Evolutionary conservation across 1,284 basidiomycete genomes (phyloP), one percentile per base, ranked within the genome.

Genomic region (Vanrija sp.): DNA sequence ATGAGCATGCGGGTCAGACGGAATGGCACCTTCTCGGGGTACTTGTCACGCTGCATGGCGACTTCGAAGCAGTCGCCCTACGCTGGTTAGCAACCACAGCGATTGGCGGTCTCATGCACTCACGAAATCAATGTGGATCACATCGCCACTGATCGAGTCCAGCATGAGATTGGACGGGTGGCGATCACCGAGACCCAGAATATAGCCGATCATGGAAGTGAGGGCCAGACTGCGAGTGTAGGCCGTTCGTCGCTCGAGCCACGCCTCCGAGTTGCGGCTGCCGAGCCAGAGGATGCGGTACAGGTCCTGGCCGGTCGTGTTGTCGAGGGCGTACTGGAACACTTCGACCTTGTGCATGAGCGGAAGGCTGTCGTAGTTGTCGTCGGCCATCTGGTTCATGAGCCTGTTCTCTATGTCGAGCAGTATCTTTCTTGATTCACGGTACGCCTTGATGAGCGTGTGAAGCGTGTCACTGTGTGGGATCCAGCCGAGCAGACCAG

Each of bases 311-410:
- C 96, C 96, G 0, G 93, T 97, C 0, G 96, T 98, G 69, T 98
- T 98, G 78, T 98, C 95, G 43, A 98, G 81, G 4, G 96, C 95
- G 69, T 98, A 98, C 75, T 98, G 93, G 78, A 99, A 99, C 18
- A 99, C 96, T 73, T 99, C 96, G 43, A 99, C 91, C 80, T 98
- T 98, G 76, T 99, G 94, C 58, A 98, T 83, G 3, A 98, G 80
- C 29, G 90, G 93, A 43, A 98, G 80, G 66, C 88, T 89, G 76
- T 98, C 96, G 74, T 98, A 98, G 55, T 68, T 71, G 75, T 98
- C 96, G 9, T 96, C 95, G 12, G 96, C 95, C 95, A 98, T 98
- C 89, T 98, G 93, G 18, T 98, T 85, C 91, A 99, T 99, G 60
- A 99, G 79, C 15, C 95, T 87, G 72, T 98, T 96, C 78, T 99